Base-by-base conservation (phyloP, 108 stramenopile genomes). In the Pelagomonas calceolata region DNA sequence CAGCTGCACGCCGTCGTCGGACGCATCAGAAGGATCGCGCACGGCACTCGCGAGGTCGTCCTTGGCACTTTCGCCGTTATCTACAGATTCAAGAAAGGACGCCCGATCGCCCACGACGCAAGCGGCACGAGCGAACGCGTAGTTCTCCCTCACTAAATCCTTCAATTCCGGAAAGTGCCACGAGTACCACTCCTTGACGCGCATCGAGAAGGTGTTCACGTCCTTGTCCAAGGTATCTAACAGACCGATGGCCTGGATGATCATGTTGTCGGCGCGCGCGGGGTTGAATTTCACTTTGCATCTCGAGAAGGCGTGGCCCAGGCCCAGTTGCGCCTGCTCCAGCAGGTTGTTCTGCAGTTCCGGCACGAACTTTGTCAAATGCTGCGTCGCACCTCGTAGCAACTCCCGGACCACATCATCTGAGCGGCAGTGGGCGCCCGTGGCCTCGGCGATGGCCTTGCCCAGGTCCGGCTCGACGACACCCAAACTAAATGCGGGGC, bases 191-290 rank as follows among this genome's bases (percentile, higher is more conserved):
- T 99, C 99, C 18, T 93, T 80, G 37, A 97, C 92, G 51, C 99
- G 84, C 99, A 99, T 99, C 66, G 97, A 95, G 81, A 97, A 97
- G 33, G 97, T 98, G 79, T 99, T 99, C 30, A 98, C 73, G 80
- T 99, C 99, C 85, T 99, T 99, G 78, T 99, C 99, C 86, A 99
- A 85, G 79, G 98, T 95, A 85, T 99, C 99, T 70, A 99, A 83
- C 15, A 99, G 86, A 74, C 91, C 95, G 82, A 98, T 99, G 71
- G 93, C 88, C 75, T 99, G 99, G 78, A 99, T 98, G 81, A 99
- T 97, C 99, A 99, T 99, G 73, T 97, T 99, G 78, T 99, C 99
- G 51, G 91, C 86, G 15, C 96, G 84, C 34, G 92, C 95, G 51
- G 97, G 97, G 76, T 98, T 98, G 84, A 99, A 98, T 86, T 99